Percentiles rank a stretch among this genome's conserved stretches.
Conservation (phyloP, 1,284 basidiomycete species). For the Dichomitus squalens region DNA sequence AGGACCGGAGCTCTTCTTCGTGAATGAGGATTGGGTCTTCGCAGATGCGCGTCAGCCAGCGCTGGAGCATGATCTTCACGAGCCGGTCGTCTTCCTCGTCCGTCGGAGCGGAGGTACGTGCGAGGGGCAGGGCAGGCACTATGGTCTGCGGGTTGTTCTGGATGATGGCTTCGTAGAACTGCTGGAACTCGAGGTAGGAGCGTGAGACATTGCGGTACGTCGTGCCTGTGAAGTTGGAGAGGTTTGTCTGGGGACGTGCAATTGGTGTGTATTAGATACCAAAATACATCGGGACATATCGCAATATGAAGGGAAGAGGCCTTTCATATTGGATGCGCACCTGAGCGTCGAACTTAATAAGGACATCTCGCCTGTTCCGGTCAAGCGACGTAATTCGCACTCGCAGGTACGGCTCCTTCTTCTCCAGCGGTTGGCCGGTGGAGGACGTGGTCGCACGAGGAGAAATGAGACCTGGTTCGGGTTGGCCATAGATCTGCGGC, state of each 20-base stretch:
- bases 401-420: conserved; percentile 78
- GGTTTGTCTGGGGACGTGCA: conserved; percentile 70
- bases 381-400: conserved; percentile 89
- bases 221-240: conserved; percentile 86
- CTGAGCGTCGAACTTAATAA: conserved; percentile 92
- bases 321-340: conserved; percentile 43
- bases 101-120: conserved; percentile 91
- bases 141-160: conserved; percentile 90
- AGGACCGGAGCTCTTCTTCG: conserved; percentile 90
- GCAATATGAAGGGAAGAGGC: not conserved
- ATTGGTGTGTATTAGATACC: not conserved
- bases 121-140: conserved; percentile 86
- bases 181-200: conserved; percentile 90
- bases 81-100: conserved; percentile 96
- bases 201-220: conserved; percentile 91
- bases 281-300: no score
- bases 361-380: conserved; percentile 89
- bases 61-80: conserved; percentile 89
- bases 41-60: conserved; percentile 89
- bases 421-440: conserved; percentile 73
- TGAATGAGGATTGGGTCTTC: conserved; percentile 84
- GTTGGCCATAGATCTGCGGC: conserved; percentile 82
- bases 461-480: conserved; percentile 78
- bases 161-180: conserved; percentile 86
- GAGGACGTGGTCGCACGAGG: conserved; percentile 62